phyloP scores from a whole-genome alignment of 495 filamentous ascomycete species.

The Lepidopterella palustris region DNA sequence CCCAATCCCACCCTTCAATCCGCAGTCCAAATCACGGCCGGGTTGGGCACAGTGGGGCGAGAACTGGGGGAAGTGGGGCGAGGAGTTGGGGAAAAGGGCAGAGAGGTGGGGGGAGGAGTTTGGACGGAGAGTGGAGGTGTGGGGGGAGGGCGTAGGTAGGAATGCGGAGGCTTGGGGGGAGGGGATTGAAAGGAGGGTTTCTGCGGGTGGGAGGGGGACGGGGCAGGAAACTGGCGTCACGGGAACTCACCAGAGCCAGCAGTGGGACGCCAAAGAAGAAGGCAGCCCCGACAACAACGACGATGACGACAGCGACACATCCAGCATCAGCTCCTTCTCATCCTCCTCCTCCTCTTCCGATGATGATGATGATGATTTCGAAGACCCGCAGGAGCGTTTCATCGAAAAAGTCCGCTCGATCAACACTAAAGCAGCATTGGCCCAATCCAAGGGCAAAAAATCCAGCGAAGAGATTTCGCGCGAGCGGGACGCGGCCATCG shows the following conservation, averaged over 20 bases:
- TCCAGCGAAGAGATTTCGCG: neutral
- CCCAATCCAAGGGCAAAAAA: constrained; percentile 20
- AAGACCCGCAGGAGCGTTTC: constrained; percentile 2
- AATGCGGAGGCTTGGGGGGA: constrained; percentile 12
- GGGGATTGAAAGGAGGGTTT: constrained; percentile 1
- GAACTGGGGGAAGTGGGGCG: constrained; percentile 23
- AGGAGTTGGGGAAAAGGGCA: constrained; percentile 19
- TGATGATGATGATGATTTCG: constrained; percentile 1
- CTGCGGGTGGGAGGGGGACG: neutral
- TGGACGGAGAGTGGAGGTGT: constrained; percentile 14
- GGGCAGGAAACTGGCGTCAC: neutral
- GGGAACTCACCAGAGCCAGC: neutral
- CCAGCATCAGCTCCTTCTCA: neutral
- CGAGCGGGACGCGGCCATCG: constrained; percentile 19
- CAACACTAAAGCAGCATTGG: neutral
- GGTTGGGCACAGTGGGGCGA: too few species aligned
- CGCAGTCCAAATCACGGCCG: neutral
- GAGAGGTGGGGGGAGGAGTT: constrained; percentile 19
- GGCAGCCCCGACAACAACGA: constrained; percentile 4
- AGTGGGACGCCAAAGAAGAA: constrained; percentile 1
- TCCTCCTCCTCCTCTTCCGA: constrained; percentile 12
- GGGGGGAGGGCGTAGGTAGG: constrained; percentile 16
- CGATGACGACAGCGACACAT: constrained; percentile 2
- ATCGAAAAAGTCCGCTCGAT: constrained; percentile 13
- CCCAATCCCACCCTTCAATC: neutral